Conservation (phyloP, 139 green algal genomes). For the Coelastrella sp. region DNA sequence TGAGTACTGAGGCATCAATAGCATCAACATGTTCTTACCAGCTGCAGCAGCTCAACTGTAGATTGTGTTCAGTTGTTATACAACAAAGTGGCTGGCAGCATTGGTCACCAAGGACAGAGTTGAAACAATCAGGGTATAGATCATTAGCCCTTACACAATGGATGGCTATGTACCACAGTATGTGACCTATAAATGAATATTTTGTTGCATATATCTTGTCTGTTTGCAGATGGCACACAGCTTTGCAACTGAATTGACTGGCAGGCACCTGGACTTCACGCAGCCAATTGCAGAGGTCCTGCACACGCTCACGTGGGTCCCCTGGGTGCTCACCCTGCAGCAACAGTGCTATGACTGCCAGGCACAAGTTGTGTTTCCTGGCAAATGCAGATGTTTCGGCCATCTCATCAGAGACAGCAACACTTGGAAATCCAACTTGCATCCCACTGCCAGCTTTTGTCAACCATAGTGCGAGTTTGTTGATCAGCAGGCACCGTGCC, state of each 20-base stretch:
- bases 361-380: too few relatives aligned
- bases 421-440: too few relatives aligned
- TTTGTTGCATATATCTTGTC: neutral
- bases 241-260: conserved; percentile 46
- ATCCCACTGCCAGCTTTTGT: too few relatives aligned
- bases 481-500: too few relatives aligned
- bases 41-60: neutral
- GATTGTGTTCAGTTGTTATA: neutral
- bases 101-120: too few relatives aligned
- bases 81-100: too few relatives aligned
- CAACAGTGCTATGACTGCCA: too few relatives aligned
- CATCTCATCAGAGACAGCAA: too few relatives aligned
- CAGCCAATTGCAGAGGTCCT: conserved; percentile 19
- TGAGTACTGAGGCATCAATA: neutral
- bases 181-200: neutral
- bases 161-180: neutral
- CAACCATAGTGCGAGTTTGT: too few relatives aligned
- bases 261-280: conserved; percentile 36
- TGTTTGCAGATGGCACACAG: conserved; percentile 51
- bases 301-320: conserved; percentile 15
- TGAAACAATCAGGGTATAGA: too few relatives aligned
- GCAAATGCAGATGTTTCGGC: too few relatives aligned
- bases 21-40: neutral
- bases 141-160: neutral
- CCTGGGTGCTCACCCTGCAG: too few relatives aligned